Evolutionary conservation across 768 basidiomycete species (phyloP).

Genomic region (Lactarius quietus): DNA sequence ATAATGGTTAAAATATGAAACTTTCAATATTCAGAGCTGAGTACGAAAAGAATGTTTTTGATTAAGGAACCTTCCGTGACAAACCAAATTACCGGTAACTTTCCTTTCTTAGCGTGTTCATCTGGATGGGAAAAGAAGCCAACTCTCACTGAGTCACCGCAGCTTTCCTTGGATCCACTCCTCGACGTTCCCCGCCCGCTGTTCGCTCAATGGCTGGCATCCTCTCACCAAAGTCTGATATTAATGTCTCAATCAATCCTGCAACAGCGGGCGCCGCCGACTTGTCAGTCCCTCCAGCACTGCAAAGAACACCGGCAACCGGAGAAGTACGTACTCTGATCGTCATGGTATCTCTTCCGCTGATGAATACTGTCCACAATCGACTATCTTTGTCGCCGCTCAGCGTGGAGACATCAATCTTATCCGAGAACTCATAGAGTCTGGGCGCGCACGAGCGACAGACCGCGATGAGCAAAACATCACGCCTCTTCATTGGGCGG

Average conservation of each 20-base stretch:
- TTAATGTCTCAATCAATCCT: constrained; percentile 43
- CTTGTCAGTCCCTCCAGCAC: constrained; percentile 32
- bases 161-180: not conserved
- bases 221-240: constrained; percentile 47
- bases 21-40: no score
- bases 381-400: constrained; percentile 76
- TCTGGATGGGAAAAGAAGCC: no score
- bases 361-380: constrained; percentile 33
- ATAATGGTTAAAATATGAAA: no score
- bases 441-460: constrained; percentile 63
- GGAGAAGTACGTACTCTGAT: constrained; percentile 10
- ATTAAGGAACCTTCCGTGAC: no score
- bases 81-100: no score
- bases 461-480: constrained; percentile 90
- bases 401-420: constrained; percentile 78
- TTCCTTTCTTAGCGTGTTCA: no score
- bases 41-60: no score
- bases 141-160: not conserved
- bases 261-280: constrained; percentile 43
- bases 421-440: constrained; percentile 64
- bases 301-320: not conserved
- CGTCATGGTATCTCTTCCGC: not conserved
- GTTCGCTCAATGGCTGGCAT: constrained; percentile 28
- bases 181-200: not conserved
- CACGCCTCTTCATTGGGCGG: constrained; percentile 96